phyloP scores from a whole-genome alignment of 208 protist genomes.

The Leishmania major region DNA sequence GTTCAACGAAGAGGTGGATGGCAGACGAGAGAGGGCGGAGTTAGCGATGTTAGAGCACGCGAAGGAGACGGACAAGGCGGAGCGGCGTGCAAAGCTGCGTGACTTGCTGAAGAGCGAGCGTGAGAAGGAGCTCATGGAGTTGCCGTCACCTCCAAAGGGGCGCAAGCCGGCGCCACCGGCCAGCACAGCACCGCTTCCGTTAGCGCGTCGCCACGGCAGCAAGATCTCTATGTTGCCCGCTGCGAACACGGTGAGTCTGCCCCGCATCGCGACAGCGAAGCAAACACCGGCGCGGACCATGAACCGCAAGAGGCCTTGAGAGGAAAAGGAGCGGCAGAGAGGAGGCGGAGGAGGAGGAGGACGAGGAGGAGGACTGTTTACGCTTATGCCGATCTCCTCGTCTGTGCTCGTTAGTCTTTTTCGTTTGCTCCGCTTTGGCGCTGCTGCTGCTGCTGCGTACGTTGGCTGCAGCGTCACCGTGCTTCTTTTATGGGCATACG shows the following conservation, averaged over 20 bases:
- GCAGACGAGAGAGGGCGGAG: slow-evolving; percentile 68
- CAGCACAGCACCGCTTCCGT: not conserved
- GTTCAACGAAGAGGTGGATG: slow-evolving; percentile 56
- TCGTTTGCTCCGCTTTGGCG: not conserved
- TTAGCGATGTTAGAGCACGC: slow-evolving; percentile 77
- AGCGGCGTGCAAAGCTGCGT: slow-evolving; percentile 84
- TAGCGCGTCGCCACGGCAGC: slow-evolving; percentile 1
- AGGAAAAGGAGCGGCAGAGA: not conserved
- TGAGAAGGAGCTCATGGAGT: slow-evolving; percentile 69
- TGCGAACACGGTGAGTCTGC: not conserved
- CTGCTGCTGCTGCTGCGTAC: not conserved
- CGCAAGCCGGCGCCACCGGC: slow-evolving; percentile 8
- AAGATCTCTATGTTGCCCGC: slow-evolving; percentile 1
- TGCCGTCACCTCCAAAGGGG: slow-evolving; percentile 23
- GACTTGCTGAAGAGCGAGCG: slow-evolving; percentile 85
- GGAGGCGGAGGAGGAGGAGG: too few relatives aligned
- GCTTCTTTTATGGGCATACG: not conserved
- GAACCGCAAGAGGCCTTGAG: slow-evolving; percentile 5
- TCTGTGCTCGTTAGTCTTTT: not conserved
- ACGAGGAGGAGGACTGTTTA: not conserved
- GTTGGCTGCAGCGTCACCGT: not conserved
- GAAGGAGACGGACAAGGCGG: slow-evolving; percentile 89
- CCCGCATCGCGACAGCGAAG: slow-evolving; percentile 9
- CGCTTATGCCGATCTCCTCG: not conserved
- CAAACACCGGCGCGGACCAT: not conserved